Percentiles rank a stretch among this genome's conserved stretches.
phyloP scores from a whole-genome alignment of 1,284 basidiomycete species.

The Ganoderma multipileum region DNA sequence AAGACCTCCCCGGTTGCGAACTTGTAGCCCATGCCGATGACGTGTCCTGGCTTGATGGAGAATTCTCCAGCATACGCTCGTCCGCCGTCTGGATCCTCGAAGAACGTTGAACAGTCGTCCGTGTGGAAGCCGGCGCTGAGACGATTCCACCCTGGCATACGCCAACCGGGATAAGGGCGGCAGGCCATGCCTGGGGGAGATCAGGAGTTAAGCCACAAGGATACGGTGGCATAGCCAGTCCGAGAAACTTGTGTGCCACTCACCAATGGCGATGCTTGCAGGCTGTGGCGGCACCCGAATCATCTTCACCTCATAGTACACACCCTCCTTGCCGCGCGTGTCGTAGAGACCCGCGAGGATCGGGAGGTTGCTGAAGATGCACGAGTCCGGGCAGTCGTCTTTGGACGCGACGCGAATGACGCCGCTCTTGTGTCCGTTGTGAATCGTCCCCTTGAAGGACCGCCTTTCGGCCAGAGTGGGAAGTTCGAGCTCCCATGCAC shows the following conservation, averaged over 20 bases:
- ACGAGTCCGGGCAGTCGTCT: constrained; percentile 53
- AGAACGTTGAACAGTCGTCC: constrained; percentile 77
- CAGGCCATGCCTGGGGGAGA: constrained; percentile 64
- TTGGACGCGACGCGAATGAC: constrained; percentile 50
- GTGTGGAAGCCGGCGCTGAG: constrained; percentile 69
- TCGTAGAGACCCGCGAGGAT: constrained; percentile 67
- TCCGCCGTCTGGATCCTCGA: constrained; percentile 70
- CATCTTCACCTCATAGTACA: constrained; percentile 69
- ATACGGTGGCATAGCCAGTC: not conserved
- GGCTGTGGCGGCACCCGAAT: constrained; percentile 47
- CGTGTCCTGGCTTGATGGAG: constrained; percentile 51
- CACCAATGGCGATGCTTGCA: constrained; percentile 68
- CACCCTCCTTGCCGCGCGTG: constrained; percentile 56
- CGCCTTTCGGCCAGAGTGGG: constrained; percentile 37
- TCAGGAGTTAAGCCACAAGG: not conserved
- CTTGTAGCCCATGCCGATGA: constrained; percentile 68
- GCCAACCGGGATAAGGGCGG: constrained; percentile 66
- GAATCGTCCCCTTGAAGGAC: constrained; percentile 49
- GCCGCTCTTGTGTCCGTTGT: constrained; percentile 43
- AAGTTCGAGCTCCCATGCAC: constrained; percentile 57
- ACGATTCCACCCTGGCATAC: constrained; percentile 78
- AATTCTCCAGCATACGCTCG: constrained; percentile 54
- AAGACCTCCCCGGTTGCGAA: constrained; percentile 60
- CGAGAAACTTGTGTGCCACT: not conserved
- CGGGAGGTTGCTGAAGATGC: constrained; percentile 66